A percentile compares a stretch with the other conserved stretches of the same genome.
Conservation (phyloP, 352 stramenopile genomes). For the Lagenidium giganteum region DNA sequence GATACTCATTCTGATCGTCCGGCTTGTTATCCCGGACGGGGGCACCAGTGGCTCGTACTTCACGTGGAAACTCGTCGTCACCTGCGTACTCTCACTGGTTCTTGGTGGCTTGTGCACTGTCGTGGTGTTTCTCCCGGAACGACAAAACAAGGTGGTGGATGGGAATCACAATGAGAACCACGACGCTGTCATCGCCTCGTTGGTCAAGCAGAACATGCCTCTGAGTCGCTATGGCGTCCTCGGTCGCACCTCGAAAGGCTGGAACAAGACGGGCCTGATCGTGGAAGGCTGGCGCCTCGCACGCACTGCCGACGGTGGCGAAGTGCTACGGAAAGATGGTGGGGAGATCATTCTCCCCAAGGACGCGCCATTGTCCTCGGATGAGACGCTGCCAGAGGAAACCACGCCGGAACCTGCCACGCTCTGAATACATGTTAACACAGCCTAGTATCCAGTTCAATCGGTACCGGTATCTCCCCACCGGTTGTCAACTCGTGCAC, state of each 20-base stretch:
- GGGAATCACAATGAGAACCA: slow-evolving; percentile 19
- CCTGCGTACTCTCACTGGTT: slow-evolving; percentile 14
- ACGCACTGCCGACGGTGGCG: slow-evolving; percentile 16
- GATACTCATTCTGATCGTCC: slow-evolving; percentile 24
- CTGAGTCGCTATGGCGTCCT: slow-evolving; percentile 42
- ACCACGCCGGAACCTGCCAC: too few relatives aligned
- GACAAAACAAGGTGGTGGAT: slow-evolving; percentile 23
- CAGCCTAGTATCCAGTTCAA: too few relatives aligned
- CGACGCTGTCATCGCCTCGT: slow-evolving; percentile 31
- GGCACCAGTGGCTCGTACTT: slow-evolving; percentile 6
- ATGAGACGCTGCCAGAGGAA: too few relatives aligned
- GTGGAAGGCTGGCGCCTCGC: slow-evolving; percentile 38
- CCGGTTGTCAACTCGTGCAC: too few relatives aligned
- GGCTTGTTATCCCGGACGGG: slow-evolving; percentile 15
- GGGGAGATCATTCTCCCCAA: slow-evolving; percentile 39
- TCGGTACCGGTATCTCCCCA: too few relatives aligned
- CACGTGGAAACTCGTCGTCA: slow-evolving; percentile 12
- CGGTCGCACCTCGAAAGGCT: slow-evolving; percentile 31
- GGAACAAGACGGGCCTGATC: slow-evolving; percentile 33
- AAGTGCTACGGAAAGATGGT: slow-evolving; percentile 37
- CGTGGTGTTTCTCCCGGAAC: slow-evolving; percentile 22
- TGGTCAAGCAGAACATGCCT: slow-evolving; percentile 43
- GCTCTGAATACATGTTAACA: too few relatives aligned
- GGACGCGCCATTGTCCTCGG: too few relatives aligned
- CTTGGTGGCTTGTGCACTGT: slow-evolving; percentile 21